Evolutionary conservation across 208 protist genomes (phyloP), one percentile per base, ranked within the genome.

Genomic region (Leishmania martiniquensis): DNA sequence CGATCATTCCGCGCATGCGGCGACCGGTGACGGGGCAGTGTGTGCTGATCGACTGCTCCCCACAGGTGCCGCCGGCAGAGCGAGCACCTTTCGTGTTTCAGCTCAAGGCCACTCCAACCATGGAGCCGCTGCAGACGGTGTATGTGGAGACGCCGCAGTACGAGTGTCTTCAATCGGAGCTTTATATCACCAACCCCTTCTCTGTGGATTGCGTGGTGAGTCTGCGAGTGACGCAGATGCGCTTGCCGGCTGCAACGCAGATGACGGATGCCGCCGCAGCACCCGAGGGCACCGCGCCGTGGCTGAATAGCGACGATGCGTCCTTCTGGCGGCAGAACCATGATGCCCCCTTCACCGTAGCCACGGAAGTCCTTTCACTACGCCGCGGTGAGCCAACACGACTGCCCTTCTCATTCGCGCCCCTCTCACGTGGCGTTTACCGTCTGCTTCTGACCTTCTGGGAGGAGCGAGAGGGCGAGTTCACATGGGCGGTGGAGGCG

Each of bases 401-500:
- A 60, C 57, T 99, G 60, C 75, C 83, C 34, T 60, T 97, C 34
- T 89, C 95, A 45, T 98, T 98, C 77, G 75, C 95, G 45, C 95
- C 95, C 29, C 93, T 96, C 66, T 83, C 87, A 44, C 79, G 94
- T 9, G 95, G 97, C 37, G 75, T 75, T 13, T 98, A 99, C 76
- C 68, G 76, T 59, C 85, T 92, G 63, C 73, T 78, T 42, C 77
- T 98, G 29, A 91, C 93, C 42, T 97, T 99, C 83, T 82, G 87
- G 39, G 97, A 98, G 80, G 93, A 95, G 68, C 69, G 73, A 5
- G 90, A 96, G 63, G 97, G 97, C 44, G 97, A 99, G 86, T 97
- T 98, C 77, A 93, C 94, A 44, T 95, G 93, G 79, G 67, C 89
- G 60, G 67, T 99, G 32, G 76, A 89, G 55, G 95, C 87, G 42